Percentiles rank a stretch among this genome's conserved stretches.
phyloP scores from a whole-genome alignment of 805 yeast species.

The Candida insectorum region DNA sequence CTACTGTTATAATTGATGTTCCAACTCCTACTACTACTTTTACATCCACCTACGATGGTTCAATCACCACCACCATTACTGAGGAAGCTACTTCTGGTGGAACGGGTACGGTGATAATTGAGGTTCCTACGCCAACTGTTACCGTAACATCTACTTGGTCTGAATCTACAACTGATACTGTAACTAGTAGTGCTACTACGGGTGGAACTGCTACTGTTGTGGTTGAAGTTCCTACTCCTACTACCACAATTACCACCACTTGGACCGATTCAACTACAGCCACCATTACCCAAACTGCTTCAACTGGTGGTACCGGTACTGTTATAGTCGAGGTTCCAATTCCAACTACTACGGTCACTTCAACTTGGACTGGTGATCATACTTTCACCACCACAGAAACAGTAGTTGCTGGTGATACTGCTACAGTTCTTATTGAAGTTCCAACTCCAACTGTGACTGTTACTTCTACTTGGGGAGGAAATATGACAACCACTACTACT shows the following conservation, averaged over 20 bases:
- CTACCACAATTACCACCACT: neutral
- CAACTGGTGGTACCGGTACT: slow-evolving; percentile 8
- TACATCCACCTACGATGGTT: too few species aligned
- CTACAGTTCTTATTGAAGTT: slow-evolving; percentile 18
- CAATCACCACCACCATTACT: slow-evolving; percentile 12
- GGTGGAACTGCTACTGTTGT: neutral
- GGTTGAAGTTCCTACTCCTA: neutral
- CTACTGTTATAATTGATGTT: slow-evolving; percentile 8
- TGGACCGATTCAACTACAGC: slow-evolving; percentile 8
- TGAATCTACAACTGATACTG: too few species aligned
- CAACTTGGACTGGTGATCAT: neutral
- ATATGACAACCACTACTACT: slow-evolving; percentile 13
- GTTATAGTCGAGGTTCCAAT: slow-evolving; percentile 10
- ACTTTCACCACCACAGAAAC: neutral
- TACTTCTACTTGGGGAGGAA: slow-evolving; percentile 13
- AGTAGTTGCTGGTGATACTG: slow-evolving; percentile 1
- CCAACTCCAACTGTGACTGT: slow-evolving; percentile 17
- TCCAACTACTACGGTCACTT: slow-evolving; percentile 1
- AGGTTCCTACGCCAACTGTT: slow-evolving; percentile 12
- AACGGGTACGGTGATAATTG: slow-evolving; percentile 9
- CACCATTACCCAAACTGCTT: neutral
- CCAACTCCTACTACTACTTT: slow-evolving; percentile 13
- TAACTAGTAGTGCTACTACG: too few species aligned
- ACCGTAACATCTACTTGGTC: too few species aligned
- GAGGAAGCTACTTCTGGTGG: slow-evolving; percentile 6